Evolutionary conservation across 78 protist species (phyloP), one percentile per base, ranked within the genome.

Genomic region (Emiliania huxleyi): DNA sequence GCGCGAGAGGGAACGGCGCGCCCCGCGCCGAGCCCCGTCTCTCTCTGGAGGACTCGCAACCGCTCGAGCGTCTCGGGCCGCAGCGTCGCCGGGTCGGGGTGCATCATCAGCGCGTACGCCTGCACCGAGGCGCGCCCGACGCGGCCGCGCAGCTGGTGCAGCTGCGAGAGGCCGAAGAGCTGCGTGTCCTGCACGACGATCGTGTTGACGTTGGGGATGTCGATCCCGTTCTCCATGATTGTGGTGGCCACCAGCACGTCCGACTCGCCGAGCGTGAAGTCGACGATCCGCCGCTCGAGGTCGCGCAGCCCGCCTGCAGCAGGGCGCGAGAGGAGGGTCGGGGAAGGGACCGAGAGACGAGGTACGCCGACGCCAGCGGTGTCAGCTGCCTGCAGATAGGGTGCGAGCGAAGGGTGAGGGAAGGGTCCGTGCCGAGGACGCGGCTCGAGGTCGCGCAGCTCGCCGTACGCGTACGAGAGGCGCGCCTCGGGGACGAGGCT

Each of bases 121-220:
- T 69, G 92, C 23, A 25, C 38, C 44, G 85, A 0, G 29, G 83
- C 2, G 49, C 94, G 91, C 35, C 94, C 94, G 55, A 93, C 94
- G 38, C 94, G 91, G 40, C 91, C 91, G 69, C 92, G 92, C 73
- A 93, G 81, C 87, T 91, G 94, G 94, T 93, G 77, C 75, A 93
- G 88, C 46, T 75, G 49, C n/a, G 83, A 45, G 48, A 93, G 92
- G 38, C 94, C 94, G 85, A 88, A 93, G 52, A 40, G 37, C 25
- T 93, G 89, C 55, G 90, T 49, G 87, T 46, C 4, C 81, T 49
- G 45, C 18, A 93, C 48, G 87, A 93, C 5, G 44, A 93, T 48
- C 33, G 94, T 93, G 94, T 93, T 93, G 35, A 46, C 94, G 48
- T 25, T 69, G 26, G 94, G 91, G 37, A 87, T 38, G 85, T 87